These are phyloP conservation scores for Colletotrichum magnum DNA, from an alignment of 2,329 filamentous ascomycete species.

Conservation along the genomic window DNA sequence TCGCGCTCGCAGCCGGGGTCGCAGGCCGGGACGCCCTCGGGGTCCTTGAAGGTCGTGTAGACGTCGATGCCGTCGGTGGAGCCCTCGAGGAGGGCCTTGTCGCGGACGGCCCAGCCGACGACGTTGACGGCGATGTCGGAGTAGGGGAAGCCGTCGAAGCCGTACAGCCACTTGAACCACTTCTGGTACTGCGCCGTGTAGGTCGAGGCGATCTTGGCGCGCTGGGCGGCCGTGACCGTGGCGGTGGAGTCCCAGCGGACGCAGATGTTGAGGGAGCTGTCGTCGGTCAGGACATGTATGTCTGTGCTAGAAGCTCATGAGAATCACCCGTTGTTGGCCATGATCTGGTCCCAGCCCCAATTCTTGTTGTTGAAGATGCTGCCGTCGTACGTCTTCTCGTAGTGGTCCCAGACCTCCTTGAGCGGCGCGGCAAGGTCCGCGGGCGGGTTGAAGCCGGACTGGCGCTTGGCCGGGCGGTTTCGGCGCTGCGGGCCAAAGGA, in stretches of 20 bases:
- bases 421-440: slow-evolving; percentile 43
- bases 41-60: slow-evolving; percentile 55
- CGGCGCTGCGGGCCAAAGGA: slow-evolving; percentile 13
- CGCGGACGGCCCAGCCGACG: slow-evolving; percentile 59
- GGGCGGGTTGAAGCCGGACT: slow-evolving; percentile 48
- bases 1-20: slow-evolving; percentile 56
- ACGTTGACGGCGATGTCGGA: slow-evolving; percentile 56
- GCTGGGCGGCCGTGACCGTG: slow-evolving; percentile 53
- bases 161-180: slow-evolving; percentile 60
- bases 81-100: slow-evolving; percentile 53
- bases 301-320: neutral
- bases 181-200: slow-evolving; percentile 53
- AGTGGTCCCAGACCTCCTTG: slow-evolving; percentile 50
- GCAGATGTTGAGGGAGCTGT: slow-evolving; percentile 53
- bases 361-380: slow-evolving; percentile 46
- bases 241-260: slow-evolving; percentile 59
- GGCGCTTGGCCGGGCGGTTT: slow-evolving; percentile 48
- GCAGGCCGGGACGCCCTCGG: slow-evolving; percentile 57
- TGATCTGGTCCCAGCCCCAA: slow-evolving; percentile 52
- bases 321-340: slow-evolving; percentile 43
- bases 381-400: slow-evolving; percentile 45
- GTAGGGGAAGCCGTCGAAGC: slow-evolving; percentile 60
- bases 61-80: slow-evolving; percentile 53
- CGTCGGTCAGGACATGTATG: neutral
- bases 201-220: slow-evolving; percentile 52